Evolutionary conservation across 2,329 filamentous ascomycete species (phyloP).

Genomic region (Hymenotorrendiella dingleyae): DNA sequence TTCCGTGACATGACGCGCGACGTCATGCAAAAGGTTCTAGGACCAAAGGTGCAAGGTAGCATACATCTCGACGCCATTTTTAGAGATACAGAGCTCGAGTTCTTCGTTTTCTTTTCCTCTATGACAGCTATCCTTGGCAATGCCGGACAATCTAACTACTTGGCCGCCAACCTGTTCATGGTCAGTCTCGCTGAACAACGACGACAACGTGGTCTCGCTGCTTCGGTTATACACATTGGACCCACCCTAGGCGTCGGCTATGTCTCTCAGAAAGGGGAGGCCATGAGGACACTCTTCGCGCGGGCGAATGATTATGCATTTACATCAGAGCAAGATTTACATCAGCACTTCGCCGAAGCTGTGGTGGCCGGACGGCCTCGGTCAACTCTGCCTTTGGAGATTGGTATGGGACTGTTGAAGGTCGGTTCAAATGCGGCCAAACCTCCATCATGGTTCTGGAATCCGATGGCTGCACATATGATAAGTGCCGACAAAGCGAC

Average conservation of each 20-base stretch:
- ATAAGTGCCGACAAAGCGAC: too few species aligned
- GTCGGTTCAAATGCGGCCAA: too few species aligned
- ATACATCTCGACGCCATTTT: conserved; percentile 9
- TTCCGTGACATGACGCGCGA: conserved; percentile 28
- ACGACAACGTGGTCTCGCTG: neutral
- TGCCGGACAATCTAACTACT: conserved; percentile 27
- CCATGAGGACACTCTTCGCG: too few species aligned
- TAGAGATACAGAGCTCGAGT: conserved; percentile 24
- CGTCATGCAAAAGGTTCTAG: conserved; percentile 12
- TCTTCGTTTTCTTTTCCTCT: conserved; percentile 4
- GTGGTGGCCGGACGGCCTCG: conserved; percentile 34
- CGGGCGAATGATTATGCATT: too few species aligned
- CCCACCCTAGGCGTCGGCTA: neutral
- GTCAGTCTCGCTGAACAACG: neutral
- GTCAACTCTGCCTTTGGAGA: too few species aligned
- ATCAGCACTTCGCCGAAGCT: conserved; percentile 38
- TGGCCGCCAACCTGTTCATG: conserved; percentile 28
- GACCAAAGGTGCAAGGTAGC: conserved; percentile 14
- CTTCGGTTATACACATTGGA: neutral
- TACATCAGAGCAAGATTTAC: conserved; percentile 34
- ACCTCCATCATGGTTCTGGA: too few species aligned
- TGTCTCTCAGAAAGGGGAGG: neutral
- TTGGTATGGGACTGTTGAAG: neutral
- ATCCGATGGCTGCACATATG: too few species aligned
- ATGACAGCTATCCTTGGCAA: conserved; percentile 3